phyloP scores from a whole-genome alignment of 495 filamentous ascomycete genomes.

The Penicillium pulvis region DNA sequence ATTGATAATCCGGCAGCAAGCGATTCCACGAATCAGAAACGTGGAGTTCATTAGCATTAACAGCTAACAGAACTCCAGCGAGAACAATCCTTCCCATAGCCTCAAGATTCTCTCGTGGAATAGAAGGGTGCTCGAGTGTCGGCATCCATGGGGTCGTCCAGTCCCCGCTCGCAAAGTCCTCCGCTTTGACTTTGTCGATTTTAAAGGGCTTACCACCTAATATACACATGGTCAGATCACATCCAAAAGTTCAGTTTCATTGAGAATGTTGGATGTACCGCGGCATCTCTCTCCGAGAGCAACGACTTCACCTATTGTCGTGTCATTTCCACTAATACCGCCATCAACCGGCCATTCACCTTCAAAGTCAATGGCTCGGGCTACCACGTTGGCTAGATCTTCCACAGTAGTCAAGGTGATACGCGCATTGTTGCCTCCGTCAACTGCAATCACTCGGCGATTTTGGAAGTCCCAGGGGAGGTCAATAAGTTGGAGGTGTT shows the following conservation, averaged over 20 bases:
- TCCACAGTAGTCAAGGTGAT: constrained; percentile 50
- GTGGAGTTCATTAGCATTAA: constrained; percentile 37
- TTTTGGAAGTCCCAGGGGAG: constrained; percentile 49
- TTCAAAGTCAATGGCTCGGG: constrained; percentile 52
- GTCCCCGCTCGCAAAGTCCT: constrained; percentile 47
- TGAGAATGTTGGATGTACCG: constrained; percentile 33
- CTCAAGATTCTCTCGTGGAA: constrained; percentile 43
- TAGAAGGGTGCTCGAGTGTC: constrained; percentile 40
- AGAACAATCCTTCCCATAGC: constrained; percentile 32
- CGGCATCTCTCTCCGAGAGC: constrained; percentile 50
- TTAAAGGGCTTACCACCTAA: constrained; percentile 39
- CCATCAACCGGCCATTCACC: constrained; percentile 58
- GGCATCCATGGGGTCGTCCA: constrained; percentile 50
- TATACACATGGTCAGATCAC: neutral
- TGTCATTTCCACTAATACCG: constrained; percentile 50
- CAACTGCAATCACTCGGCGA: constrained; percentile 49
- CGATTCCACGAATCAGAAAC: constrained; percentile 56
- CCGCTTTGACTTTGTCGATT: constrained; percentile 43
- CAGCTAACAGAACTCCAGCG: constrained; percentile 44
- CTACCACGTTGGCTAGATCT: constrained; percentile 51
- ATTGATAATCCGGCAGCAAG: constrained; percentile 54
- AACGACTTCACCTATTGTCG: constrained; percentile 46
- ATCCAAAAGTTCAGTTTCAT: neutral
- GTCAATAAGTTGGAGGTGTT: constrained; percentile 46
- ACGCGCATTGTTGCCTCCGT: constrained; percentile 42